Evolutionary conservation across 805 yeast genomes (phyloP).

Genomic region (Yueomyces sinensis): DNA sequence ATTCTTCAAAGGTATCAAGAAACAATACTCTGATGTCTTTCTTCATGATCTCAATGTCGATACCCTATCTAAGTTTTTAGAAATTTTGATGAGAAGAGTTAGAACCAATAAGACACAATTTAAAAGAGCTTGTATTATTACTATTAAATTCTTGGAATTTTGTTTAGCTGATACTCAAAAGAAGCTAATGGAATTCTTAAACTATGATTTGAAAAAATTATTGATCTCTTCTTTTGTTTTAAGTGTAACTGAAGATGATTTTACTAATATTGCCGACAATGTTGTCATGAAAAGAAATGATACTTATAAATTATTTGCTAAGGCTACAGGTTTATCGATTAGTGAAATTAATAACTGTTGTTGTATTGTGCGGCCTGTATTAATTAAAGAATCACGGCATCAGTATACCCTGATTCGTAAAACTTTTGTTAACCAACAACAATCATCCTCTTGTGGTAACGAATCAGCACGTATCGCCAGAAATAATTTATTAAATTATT

Average conservation of each 20-base stretch:
- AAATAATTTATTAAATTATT: not conserved
- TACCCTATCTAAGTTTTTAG: constrained; percentile 3
- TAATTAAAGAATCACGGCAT: constrained; percentile 8
- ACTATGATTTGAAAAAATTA: constrained; percentile 10
- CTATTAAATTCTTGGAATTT: constrained; percentile 12
- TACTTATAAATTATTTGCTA: constrained; percentile 6
- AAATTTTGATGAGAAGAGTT: constrained; percentile 9
- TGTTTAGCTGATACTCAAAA: constrained; percentile 10
- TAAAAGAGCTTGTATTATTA: constrained; percentile 15
- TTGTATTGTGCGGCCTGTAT: constrained; percentile 14
- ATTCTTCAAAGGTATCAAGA: constrained; percentile 6
- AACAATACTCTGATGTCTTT: constrained; percentile 4
- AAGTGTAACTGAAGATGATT: constrained; percentile 8
- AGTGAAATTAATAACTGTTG: constrained; percentile 14
- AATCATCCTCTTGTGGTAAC: not conserved
- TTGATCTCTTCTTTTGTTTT: constrained; percentile 12
- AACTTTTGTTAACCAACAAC: not conserved
- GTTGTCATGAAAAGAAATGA: constrained; percentile 7
- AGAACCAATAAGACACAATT: constrained; percentile 10
- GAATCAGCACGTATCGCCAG: not conserved
- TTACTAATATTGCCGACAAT: constrained; percentile 2
- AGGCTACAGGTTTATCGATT: constrained; percentile 12
- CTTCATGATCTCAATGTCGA: too few species aligned
- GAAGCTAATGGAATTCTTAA: constrained; percentile 10
- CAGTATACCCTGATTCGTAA: constrained; percentile 4